Evolutionary conservation across 2,329 filamentous ascomycete species (phyloP), one percentile per base, ranked within the genome.

Genomic region (Aspergillus pseudoviridinutans): DNA sequence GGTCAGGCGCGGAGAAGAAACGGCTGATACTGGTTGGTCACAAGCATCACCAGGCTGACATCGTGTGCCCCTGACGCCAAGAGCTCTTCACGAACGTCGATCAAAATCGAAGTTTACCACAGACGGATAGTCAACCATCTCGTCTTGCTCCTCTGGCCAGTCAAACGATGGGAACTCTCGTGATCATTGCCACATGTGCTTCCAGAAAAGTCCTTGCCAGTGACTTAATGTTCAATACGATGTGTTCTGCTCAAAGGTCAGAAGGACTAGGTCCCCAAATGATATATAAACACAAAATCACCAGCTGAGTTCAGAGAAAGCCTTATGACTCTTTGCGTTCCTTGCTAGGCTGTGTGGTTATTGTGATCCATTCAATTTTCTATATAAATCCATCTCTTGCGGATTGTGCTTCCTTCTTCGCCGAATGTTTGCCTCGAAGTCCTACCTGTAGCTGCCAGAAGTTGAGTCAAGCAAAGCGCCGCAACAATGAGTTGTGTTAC

Each of bases 31-130:
- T 38, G 44, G 29, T 47, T 27, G 54, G 41, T 55, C 54, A 51
- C 54, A 50, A 55, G 54, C 35, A 46, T 24, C 54, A 46, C 44
- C 41, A 51, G 49, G 54, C 54, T 55, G 54, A 51, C 54, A 28
- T 24, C 25, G 22, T 47, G 10, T 29, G 32, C 12, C 35, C 35
- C 50, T 38, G 29, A 22, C 14, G 53, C 27, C 46, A 50, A 41
- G 24, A 17, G 24, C 8, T 55, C 49, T 38, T 27, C 47, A 55
- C 27, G 24, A 41, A 51, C 44, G 12, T 28, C 22, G 22, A 50
- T 41, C 22, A 50, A n/a, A 49, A 35, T 29, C 32, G 52, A 22
- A 42, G 27, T 10, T 47, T 17, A 46, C 41, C 47, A 32, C 49
- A 29, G n/a, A 49, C n/a, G 29, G 20, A 25, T 42, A 47, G 17